Conservation (phyloP, 176 grass and related monocot species). For the Musa troglodytarum region DNA sequence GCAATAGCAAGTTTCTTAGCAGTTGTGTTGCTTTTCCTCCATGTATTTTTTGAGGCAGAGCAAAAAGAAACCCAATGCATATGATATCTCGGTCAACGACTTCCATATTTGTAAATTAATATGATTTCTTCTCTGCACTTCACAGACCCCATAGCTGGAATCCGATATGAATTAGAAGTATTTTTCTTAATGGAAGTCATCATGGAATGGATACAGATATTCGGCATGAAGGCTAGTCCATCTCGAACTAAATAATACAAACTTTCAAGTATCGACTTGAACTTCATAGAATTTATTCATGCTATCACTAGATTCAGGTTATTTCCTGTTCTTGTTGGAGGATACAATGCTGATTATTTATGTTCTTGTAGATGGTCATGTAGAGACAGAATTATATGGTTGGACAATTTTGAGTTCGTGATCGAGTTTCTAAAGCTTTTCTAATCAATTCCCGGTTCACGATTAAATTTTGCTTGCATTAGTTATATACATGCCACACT, state of each 20-base stretch:
- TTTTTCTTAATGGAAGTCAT: no score
- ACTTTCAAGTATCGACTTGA: no score
- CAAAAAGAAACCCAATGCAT: no score
- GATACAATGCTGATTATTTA: no score
- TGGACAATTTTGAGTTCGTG: neutral
- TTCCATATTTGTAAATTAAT: no score
- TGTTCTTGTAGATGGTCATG: neutral
- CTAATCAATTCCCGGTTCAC: neutral
- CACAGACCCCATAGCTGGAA: no score
- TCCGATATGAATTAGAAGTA: no score
- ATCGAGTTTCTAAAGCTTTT: neutral
- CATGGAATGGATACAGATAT: neutral
- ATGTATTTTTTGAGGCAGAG: neutral
- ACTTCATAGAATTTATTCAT: neutral
- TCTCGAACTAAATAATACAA: neutral
- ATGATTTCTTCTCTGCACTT: no score
- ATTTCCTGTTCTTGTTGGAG: neutral
- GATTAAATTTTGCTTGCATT: neutral
- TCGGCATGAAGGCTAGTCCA: neutral
- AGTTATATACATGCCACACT: conserved; percentile 4
- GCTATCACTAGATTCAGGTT: neutral
- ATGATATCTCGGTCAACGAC: no score
- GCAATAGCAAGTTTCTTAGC: no score
- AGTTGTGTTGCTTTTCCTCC: neutral
- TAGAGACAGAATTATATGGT: neutral